Percentiles rank a stretch among this genome's conserved stretches.
These are phyloP conservation scores for Dendrobium officinale DNA, from an alignment of 106 monocot genomes.

Conservation along the genomic window DNA sequence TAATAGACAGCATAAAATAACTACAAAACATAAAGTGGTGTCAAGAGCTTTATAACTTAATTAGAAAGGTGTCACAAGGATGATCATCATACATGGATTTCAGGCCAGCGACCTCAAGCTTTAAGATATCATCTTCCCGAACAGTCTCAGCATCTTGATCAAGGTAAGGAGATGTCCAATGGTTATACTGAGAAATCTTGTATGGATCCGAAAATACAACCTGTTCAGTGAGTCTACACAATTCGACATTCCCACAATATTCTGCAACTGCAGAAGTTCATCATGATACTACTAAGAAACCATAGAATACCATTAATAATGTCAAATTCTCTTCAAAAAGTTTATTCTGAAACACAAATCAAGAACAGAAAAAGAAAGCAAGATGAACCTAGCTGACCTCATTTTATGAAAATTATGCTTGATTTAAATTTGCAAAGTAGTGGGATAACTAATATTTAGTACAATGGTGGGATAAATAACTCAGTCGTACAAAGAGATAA, in stretches of 20 bases:
- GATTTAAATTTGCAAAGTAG: no score
- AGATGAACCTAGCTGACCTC: not conserved
- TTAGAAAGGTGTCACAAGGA: not conserved
- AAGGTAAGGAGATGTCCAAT: conserved; percentile 86
- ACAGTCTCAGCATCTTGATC: conserved; percentile 74
- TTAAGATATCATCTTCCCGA: conserved; percentile 60
- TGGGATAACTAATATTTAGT: no score
- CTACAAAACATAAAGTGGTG: no score
- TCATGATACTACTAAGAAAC: not conserved
- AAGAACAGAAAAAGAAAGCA: not conserved
- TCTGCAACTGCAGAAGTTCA: conserved; percentile 64
- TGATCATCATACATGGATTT: conserved; percentile 66
- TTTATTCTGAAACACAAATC: not conserved
- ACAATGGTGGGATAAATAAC: no score
- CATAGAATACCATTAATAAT: not conserved
- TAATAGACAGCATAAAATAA: not conserved
- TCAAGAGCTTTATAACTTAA: not conserved
- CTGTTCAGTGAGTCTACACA: conserved; percentile 93
- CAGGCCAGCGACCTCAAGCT: conserved; percentile 78
- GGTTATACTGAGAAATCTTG: conserved; percentile 47
- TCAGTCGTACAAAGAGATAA: no score
- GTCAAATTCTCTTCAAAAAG: not conserved
- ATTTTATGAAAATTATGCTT: not conserved
- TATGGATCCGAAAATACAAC: conserved; percentile 96
- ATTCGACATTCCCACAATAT: conserved; percentile 86